Conservation (phyloP, 495 filamentous ascomycete genomes). For the Lasiosphaeria miniovina region DNA sequence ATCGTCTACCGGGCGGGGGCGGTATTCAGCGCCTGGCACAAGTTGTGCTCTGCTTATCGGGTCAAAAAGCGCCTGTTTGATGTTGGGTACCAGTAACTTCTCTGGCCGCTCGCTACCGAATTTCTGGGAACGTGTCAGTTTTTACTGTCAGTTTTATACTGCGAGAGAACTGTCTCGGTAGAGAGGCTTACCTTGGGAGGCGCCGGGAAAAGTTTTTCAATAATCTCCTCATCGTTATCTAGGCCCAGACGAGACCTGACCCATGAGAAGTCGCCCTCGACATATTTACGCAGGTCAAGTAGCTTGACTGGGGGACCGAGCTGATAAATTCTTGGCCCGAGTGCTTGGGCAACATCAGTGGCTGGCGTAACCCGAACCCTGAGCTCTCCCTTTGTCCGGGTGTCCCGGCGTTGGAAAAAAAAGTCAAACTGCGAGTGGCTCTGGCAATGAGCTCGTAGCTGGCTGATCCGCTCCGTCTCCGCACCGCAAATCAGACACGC, state of each 20-base stretch:
- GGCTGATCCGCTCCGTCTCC: slow-evolving; percentile 37
- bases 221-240: slow-evolving; percentile 30
- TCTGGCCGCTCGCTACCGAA: slow-evolving; percentile 8
- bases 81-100: slow-evolving; percentile 43
- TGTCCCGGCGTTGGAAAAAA: slow-evolving; percentile 29
- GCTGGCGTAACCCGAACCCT: slow-evolving; percentile 24
- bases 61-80: slow-evolving; percentile 49
- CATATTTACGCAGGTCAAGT: slow-evolving; percentile 37
- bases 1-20: slow-evolving; percentile 41
- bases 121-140: slow-evolving; percentile 15
- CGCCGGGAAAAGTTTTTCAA: slow-evolving; percentile 9
- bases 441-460: slow-evolving; percentile 44
- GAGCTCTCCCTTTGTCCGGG: slow-evolving; percentile 18
- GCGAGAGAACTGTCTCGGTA: not conserved
- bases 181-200: slow-evolving; percentile 6
- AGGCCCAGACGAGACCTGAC: slow-evolving; percentile 37
- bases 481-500: slow-evolving; percentile 47
- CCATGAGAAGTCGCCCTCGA: slow-evolving; percentile 43
- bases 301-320: slow-evolving; percentile 35
- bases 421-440: slow-evolving; percentile 47
- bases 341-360: slow-evolving; percentile 8
- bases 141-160: slow-evolving; percentile 6
- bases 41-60: slow-evolving; percentile 47
- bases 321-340: slow-evolving; percentile 32
- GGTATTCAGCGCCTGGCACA: slow-evolving; percentile 43